Conservation (phyloP, 1,284 basidiomycete genomes). For the Salmacisia buchloeana region DNA sequence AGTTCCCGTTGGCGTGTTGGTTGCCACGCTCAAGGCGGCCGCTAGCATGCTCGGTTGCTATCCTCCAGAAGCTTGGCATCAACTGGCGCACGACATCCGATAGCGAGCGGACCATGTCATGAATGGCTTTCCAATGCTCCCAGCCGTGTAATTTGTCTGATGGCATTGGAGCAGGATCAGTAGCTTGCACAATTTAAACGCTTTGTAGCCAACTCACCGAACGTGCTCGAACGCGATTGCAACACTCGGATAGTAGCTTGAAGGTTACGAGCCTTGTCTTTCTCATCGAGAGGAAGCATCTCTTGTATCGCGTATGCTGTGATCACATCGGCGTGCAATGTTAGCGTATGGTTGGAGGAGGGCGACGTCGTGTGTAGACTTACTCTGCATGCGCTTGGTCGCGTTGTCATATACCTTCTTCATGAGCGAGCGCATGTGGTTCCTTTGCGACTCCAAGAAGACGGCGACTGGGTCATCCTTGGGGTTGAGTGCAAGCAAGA, state of each 20-base stretch:
- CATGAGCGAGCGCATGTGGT: slow-evolving; percentile 74
- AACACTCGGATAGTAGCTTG: not conserved
- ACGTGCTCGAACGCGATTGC: not conserved
- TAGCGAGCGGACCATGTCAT: slow-evolving; percentile 58
- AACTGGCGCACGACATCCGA: slow-evolving; percentile 58
- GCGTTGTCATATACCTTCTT: slow-evolving; percentile 62
- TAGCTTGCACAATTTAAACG: not conserved
- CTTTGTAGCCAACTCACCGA: not conserved
- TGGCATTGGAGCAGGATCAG: not conserved
- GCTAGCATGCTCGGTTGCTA: slow-evolving; percentile 82
- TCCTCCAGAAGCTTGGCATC: slow-evolving; percentile 88
- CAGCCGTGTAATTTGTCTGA: not conserved
- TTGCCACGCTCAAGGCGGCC: slow-evolving; percentile 55
- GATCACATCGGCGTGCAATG: not conserved
- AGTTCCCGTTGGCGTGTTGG: not conserved
- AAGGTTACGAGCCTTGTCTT: slow-evolving; percentile 3
- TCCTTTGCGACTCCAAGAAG: slow-evolving; percentile 88
- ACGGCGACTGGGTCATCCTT: slow-evolving; percentile 70
- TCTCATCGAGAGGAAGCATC: slow-evolving; percentile 6
- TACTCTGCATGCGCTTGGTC: slow-evolving; percentile 60
- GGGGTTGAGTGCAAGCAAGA: slow-evolving; percentile 45
- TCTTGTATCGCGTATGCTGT: slow-evolving; percentile 1
- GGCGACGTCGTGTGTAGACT: slow-evolving; percentile 26
- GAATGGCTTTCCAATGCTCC: slow-evolving; percentile 67
- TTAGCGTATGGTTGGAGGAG: not conserved